These are phyloP conservation scores for Isochrysis galbana DNA, from an alignment of 78 protist species.

Conservation along the genomic window DNA sequence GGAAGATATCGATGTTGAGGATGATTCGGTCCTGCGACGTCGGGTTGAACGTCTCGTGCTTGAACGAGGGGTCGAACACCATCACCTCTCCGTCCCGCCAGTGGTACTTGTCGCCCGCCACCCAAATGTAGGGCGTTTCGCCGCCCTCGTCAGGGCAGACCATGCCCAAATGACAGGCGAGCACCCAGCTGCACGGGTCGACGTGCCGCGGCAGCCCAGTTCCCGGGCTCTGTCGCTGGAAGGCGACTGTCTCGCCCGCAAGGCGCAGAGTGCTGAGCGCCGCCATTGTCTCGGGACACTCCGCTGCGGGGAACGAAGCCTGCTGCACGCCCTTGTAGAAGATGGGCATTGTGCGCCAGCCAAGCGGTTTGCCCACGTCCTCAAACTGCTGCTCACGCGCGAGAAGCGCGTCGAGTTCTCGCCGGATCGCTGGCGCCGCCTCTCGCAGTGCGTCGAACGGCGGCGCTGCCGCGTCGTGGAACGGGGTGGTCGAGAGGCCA, in stretches of 20 bases:
- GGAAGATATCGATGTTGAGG: background rate
- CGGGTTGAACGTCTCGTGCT: background rate
- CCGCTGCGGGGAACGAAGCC: background rate
- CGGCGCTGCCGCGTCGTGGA: background rate
- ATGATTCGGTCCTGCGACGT: background rate
- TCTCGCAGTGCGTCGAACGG: background rate
- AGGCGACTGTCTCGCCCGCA: background rate
- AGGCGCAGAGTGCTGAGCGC: background rate
- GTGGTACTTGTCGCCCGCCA: background rate
- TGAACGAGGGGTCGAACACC: background rate
- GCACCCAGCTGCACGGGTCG: background rate
- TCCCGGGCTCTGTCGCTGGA: background rate
- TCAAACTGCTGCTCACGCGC: background rate
- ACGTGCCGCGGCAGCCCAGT: background rate
- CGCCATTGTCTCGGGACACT: background rate
- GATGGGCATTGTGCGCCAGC: background rate
- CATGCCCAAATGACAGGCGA: background rate
- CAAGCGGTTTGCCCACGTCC: background rate
- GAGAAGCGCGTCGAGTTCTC: background rate
- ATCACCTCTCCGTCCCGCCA: background rate
- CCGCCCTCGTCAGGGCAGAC: background rate
- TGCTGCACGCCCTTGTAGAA: background rate
- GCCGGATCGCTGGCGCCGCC: background rate
- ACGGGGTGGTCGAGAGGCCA: background rate
- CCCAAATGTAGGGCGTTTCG: background rate